Base-by-base conservation (phyloP, 257 asterid genomes). In the Ocimum tenuiflorum region DNA sequence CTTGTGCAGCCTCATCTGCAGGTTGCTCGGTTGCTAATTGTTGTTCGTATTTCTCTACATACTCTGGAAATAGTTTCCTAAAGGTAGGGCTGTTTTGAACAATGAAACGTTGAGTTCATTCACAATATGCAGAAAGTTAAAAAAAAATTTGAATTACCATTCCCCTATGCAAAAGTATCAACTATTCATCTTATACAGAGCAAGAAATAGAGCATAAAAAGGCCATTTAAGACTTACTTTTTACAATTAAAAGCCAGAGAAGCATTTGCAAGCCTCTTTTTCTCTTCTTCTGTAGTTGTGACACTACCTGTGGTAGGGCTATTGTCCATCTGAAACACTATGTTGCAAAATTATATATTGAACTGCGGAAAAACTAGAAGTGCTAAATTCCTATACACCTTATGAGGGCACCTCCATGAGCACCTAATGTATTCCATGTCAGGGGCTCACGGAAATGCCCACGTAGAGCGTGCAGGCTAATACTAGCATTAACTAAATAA, bases 281-380 rank as follows among this genome's bases (percentile, higher is more conserved):
- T 94, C 84, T 88, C 97, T 77, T 75, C 86, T 29, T 74, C 85
- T 2, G 97, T 82, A 62, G 96, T 83, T 33, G 95, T 74, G 73
- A 94, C 97, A 27, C 96, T 91, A 74, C 99, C 99, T 9, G 96
- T 94, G 53, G 99, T 94, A 27, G 97, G 97, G 75, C 95, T 86
- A 67, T 62, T 79, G 79, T 90, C 99, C 95, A 86, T 88, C 97
- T 90, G 87, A 77, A 79, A 60, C 33, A 68, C 11, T 3, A 60
- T 35, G 45, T 35, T 17, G 42, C 55, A 49, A 45, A 20, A 7
- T 8, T 47, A 54, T 58, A 14, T 45, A 23, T 73, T 60, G 41
- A 56, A 58, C 50, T 19, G 51, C 3, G 59, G 62, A 60, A 74
- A 77, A 74, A 77, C 68, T 39, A 39, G 3, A 3, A 31, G 36